Percentiles rank a stretch among this genome's conserved stretches.
Evolutionary conservation across 106 monocot species (phyloP).

Genomic region (Dendrobium chrysotoxum): DNA sequence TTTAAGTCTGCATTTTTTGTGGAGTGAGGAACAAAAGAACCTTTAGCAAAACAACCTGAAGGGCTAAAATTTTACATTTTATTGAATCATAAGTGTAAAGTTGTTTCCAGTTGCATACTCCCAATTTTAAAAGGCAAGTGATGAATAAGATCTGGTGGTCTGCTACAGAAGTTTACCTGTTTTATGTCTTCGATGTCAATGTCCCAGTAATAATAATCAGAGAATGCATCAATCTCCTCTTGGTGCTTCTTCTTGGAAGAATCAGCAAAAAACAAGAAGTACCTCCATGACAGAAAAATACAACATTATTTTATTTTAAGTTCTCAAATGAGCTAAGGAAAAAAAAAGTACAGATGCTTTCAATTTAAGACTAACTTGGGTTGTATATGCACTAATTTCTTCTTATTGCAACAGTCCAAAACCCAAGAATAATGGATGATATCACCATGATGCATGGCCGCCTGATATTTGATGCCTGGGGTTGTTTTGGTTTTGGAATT

Average conservation of each 20-base stretch:
- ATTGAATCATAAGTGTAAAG: not conserved
- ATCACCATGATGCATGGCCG: slow-evolving; percentile 68
- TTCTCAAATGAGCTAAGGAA: not conserved
- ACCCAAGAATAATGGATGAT: slow-evolving; percentile 87
- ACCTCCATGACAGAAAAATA: slow-evolving; percentile 45
- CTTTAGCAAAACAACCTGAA: no score
- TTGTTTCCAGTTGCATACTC: not conserved
- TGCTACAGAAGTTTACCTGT: slow-evolving; percentile 40
- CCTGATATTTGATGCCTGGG: slow-evolving; percentile 96
- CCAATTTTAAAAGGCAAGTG: not conserved
- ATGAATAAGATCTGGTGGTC: not conserved
- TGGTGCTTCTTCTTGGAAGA: slow-evolving; percentile 68
- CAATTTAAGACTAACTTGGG: slow-evolving; percentile 58
- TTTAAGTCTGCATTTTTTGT: no score
- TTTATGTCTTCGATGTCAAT: slow-evolving; percentile 80
- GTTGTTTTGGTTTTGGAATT: not conserved
- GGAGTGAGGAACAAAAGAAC: no score
- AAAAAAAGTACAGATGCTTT: not conserved
- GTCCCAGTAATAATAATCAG: slow-evolving; percentile 94
- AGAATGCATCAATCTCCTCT: slow-evolving; percentile 80
- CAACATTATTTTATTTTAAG: not conserved
- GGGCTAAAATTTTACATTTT: no score
- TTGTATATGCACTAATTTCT: slow-evolving; percentile 61
- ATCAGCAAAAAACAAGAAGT: slow-evolving; percentile 70
- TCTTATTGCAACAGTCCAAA: slow-evolving; percentile 74